A percentile compares a stretch with the other conserved stretches of the same genome.
phyloP scores from a whole-genome alignment of 2,329 filamentous ascomycete species.

The Triangularia verruculosa region DNA sequence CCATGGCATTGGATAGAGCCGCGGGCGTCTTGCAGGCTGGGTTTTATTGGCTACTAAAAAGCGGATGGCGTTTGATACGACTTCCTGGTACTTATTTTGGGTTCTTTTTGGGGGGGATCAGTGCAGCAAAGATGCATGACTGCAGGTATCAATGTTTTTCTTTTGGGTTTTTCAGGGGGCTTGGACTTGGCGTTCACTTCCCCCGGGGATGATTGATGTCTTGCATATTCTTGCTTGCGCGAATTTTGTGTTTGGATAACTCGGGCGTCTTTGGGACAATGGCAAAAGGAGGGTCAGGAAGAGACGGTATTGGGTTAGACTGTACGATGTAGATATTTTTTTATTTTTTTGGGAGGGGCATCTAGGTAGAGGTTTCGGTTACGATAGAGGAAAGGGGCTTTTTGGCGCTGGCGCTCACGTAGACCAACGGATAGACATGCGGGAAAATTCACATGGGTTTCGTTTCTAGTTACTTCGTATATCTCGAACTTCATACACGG shows the following conservation, averaged over 20 bases:
- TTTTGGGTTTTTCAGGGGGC: background rate
- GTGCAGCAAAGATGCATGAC: background rate
- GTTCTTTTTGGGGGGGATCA: background rate
- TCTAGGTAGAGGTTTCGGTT: background rate
- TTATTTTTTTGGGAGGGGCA: background rate
- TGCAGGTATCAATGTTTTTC: background rate
- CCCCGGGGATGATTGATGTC: background rate
- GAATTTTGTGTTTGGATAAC: conserved; percentile 2
- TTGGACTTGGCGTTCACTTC: background rate
- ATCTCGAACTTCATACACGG: background rate
- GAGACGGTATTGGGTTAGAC: background rate
- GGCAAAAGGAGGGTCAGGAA: background rate
- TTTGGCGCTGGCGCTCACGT: background rate
- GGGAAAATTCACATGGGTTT: background rate
- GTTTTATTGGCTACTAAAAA: background rate
- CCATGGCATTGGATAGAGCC: background rate
- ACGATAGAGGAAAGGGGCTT: background rate
- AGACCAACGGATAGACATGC: background rate
- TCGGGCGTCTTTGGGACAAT: background rate
- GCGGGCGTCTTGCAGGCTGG: background rate
- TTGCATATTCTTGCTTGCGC: conserved; percentile 1
- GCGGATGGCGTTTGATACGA: background rate
- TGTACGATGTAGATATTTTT: background rate
- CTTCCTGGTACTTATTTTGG: background rate
- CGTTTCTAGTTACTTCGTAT: background rate